These are phyloP conservation scores for Alternaria postmessia DNA, from an alignment of 2,329 filamentous ascomycete species.

Conservation along the genomic window DNA sequence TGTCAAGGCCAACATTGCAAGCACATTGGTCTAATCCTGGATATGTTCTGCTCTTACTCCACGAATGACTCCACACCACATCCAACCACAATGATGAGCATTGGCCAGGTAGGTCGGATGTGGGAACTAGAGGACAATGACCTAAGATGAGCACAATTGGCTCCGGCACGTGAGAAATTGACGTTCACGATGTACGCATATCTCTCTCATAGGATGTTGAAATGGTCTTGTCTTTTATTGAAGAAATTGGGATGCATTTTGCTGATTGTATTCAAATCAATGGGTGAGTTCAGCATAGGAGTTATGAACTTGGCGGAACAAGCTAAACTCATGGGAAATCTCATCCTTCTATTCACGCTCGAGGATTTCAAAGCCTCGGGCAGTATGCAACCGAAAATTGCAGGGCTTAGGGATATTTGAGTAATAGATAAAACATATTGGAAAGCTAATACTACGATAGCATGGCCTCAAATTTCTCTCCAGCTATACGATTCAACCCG, in stretches of 20 bases:
- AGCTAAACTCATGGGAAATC: not conserved
- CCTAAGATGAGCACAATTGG: not conserved
- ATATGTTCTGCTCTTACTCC: not conserved
- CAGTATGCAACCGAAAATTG: not conserved
- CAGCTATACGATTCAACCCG: not conserved
- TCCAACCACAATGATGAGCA: not conserved
- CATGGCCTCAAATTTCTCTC: not conserved
- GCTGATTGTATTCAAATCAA: not conserved
- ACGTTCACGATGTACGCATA: not conserved
- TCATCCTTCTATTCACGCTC: not conserved
- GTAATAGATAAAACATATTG: not conserved
- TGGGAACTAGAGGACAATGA: not conserved
- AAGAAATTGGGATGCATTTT: not conserved
- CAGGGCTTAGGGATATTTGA: not conserved
- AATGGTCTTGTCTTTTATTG: not conserved
- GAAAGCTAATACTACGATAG: not conserved
- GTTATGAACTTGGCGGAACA: not conserved
- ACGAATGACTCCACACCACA: not conserved
- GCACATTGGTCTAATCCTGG: not conserved
- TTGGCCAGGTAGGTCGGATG: not conserved
- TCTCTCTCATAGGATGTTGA: not conserved
- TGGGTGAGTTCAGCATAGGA: not conserved
- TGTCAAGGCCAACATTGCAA: not conserved
- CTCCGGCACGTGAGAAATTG: not conserved
- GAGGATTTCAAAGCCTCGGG: not conserved